Percentiles rank a stretch among this genome's conserved stretches.
phyloP scores from a whole-genome alignment of 331 rosid species.

The Pyrus hybrid region DNA sequence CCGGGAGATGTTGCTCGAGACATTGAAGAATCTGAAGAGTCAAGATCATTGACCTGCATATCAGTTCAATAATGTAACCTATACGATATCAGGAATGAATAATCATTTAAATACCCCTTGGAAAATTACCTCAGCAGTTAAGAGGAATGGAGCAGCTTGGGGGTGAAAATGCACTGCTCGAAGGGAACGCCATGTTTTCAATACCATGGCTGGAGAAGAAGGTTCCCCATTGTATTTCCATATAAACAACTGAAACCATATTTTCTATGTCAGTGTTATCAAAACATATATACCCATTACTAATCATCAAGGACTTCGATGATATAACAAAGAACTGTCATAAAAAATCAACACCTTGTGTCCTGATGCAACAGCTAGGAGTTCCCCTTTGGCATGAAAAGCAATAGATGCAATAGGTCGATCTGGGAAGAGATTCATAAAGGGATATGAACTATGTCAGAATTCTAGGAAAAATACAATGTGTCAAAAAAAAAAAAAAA shows the following conservation, averaged over 20 bases:
- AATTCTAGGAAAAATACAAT: not conserved
- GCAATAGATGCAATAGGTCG: constrained; percentile 72
- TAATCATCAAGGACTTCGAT: not conserved
- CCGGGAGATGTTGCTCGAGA: constrained; percentile 49
- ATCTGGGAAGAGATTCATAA: constrained; percentile 27
- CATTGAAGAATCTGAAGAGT: constrained; percentile 62
- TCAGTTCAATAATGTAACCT: constrained; percentile 31
- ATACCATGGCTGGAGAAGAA: constrained; percentile 48
- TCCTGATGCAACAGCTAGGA: constrained; percentile 73
- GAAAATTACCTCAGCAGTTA: constrained; percentile 73
- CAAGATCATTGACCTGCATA: constrained; percentile 71
- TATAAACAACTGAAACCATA: constrained; percentile 46
- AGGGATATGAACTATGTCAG: not conserved
- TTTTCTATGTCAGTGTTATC: constrained; percentile 11
- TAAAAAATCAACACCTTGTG: constrained; percentile 42
- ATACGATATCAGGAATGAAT: constrained; percentile 15
- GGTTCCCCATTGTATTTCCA: constrained; percentile 60
- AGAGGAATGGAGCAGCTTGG: constrained; percentile 60
- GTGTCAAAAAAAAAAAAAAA: no score
- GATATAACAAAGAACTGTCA: not conserved
- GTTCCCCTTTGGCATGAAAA: constrained; percentile 70
- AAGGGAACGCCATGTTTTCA: constrained; percentile 72
- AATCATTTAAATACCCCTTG: constrained; percentile 4
- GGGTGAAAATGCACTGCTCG: constrained; percentile 91
- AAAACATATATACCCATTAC: not conserved